A percentile compares a stretch with the other conserved stretches of the same genome.
These are phyloP conservation scores for Hansfordia pulvinata DNA, from an alignment of 2,329 filamentous ascomycete genomes.

Conservation along the genomic window DNA sequence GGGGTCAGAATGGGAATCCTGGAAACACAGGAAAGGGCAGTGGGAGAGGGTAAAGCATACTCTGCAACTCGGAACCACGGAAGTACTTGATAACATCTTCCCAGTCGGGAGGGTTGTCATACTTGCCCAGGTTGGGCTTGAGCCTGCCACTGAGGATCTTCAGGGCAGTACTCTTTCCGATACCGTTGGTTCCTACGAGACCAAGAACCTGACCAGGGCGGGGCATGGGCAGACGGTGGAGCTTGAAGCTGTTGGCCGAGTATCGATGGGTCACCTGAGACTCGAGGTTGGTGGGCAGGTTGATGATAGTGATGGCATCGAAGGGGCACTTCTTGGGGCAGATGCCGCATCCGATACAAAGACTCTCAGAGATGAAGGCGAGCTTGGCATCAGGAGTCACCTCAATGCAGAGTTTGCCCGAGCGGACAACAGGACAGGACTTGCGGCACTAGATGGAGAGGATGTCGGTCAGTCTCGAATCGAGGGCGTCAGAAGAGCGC, in stretches of 20 bases:
- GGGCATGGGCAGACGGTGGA: slow-evolving; percentile 91
- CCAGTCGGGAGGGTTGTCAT: slow-evolving; percentile 96
- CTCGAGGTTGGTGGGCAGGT: slow-evolving; percentile 97
- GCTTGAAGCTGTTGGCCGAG: slow-evolving; percentile 99
- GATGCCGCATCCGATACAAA: slow-evolving; percentile 98
- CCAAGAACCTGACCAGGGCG: slow-evolving; percentile 90
- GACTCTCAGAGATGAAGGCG: slow-evolving; percentile 91
- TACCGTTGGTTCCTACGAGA: slow-evolving; percentile 98
- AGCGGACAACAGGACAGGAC: slow-evolving; percentile 91
- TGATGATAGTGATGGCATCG: slow-evolving; percentile 98
- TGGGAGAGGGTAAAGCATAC: slow-evolving; percentile 33
- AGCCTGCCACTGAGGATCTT: slow-evolving; percentile 98
- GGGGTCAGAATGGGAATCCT: too few relatives aligned
- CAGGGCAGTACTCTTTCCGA: slow-evolving; percentile 97
- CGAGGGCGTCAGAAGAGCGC: too few relatives aligned
- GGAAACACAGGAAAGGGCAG: slow-evolving; percentile 1
- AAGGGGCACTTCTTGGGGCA: slow-evolving; percentile 99
- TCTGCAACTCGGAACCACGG: slow-evolving; percentile 93
- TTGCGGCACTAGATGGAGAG: too few relatives aligned
- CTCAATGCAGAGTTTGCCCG: slow-evolving; percentile 95
- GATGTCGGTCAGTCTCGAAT: too few relatives aligned
- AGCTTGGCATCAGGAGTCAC: slow-evolving; percentile 80
- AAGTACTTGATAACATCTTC: slow-evolving; percentile 98
- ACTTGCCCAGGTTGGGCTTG: slow-evolving; percentile 92
- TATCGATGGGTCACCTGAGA: slow-evolving; percentile 97